A percentile compares a stretch with the other conserved stretches of the same genome.
phyloP scores from a whole-genome alignment of 371 early-diverging fungal genomes.

The Saksenaea vasiformis region DNA sequence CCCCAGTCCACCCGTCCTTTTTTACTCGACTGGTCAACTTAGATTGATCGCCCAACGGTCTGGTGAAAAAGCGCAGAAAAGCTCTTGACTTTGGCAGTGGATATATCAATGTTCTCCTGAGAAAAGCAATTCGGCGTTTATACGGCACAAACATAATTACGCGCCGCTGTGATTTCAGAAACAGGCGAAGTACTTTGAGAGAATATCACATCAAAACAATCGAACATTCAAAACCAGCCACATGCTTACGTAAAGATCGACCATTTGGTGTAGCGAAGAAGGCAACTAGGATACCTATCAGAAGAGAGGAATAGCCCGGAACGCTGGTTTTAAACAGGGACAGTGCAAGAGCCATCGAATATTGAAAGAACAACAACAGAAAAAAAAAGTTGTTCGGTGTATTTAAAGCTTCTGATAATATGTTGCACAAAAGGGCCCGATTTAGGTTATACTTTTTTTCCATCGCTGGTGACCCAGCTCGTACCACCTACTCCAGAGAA shows the following conservation, averaged over 20 bases:
- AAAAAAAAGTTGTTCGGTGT: too few species aligned
- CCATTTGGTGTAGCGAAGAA: slow-evolving; percentile 18
- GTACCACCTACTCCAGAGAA: too few species aligned
- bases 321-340: too few species aligned
- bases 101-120: background rate
- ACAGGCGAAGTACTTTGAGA: background rate
- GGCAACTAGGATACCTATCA: slow-evolving; percentile 1
- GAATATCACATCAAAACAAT: background rate
- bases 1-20: slow-evolving; percentile 14
- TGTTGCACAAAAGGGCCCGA: too few species aligned
- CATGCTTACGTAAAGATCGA: slow-evolving; percentile 16
- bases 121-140: background rate
- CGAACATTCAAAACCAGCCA: background rate
- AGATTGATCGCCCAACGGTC: slow-evolving; percentile 6
- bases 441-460: too few species aligned
- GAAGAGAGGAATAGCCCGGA: too few species aligned
- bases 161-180: slow-evolving; percentile 1
- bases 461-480: too few species aligned
- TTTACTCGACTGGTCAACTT: slow-evolving; percentile 11
- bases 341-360: too few species aligned
- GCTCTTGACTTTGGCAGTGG: background rate
- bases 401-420: too few species aligned
- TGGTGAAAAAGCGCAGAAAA: background rate
- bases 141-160: background rate
- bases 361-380: too few species aligned